phyloP scores from a whole-genome alignment of 768 basidiomycete species.

The Auriscalpium orientale region DNA sequence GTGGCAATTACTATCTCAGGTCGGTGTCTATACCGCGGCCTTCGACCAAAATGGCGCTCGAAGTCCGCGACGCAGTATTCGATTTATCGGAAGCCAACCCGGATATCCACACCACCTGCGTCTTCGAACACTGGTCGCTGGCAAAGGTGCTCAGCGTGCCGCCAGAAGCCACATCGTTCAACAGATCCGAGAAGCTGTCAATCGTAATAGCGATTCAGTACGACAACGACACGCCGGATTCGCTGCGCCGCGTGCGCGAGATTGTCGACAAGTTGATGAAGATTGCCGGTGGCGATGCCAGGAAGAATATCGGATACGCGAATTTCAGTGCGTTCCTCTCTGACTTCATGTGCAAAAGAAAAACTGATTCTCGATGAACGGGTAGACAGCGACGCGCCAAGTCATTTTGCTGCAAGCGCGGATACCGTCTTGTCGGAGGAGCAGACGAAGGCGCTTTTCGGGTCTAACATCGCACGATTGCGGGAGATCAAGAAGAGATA shows the following conservation, averaged over 20 bases:
- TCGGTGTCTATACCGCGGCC: conserved; percentile 27
- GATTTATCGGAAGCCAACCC: conserved; percentile 21
- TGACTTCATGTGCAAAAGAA: not conserved
- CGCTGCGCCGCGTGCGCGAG: conserved; percentile 24
- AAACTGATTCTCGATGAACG: not conserved
- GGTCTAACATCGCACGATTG: conserved; percentile 30
- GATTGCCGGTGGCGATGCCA: not conserved
- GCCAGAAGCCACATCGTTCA: conserved; percentile 32
- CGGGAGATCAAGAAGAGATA: conserved; percentile 29
- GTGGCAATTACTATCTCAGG: conserved; percentile 35
- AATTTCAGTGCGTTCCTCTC: conserved; percentile 9
- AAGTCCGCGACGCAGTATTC: conserved; percentile 25
- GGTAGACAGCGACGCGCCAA: not conserved
- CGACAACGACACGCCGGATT: conserved; percentile 25
- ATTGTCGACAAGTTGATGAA: not conserved
- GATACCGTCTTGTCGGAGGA: conserved; percentile 13
- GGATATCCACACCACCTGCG: conserved; percentile 19
- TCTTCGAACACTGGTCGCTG: conserved; percentile 39
- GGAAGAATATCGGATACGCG: conserved; percentile 10
- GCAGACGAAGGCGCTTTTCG: conserved; percentile 24
- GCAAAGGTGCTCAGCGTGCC: conserved; percentile 27
- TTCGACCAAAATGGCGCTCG: conserved; percentile 19
- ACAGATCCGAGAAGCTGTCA: conserved; percentile 28
- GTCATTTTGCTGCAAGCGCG: conserved; percentile 17
- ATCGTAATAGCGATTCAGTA: conserved; percentile 29